Conservation (phyloP, 2,329 filamentous ascomycete species). For the Exophiala sideris region DNA sequence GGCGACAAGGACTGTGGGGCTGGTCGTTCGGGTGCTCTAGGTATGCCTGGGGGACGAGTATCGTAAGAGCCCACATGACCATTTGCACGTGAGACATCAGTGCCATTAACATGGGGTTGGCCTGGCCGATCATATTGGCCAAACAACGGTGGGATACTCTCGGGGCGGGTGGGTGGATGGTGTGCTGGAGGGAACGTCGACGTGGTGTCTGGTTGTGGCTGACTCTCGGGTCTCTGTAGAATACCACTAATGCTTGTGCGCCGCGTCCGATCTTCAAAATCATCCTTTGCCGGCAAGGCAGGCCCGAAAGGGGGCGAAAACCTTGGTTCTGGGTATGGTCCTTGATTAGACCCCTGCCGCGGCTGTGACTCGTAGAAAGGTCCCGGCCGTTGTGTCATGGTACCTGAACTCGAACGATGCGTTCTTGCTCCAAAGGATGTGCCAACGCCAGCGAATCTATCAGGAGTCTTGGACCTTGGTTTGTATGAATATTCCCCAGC, state of each 20-base stretch:
- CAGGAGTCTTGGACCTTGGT: conserved; percentile 70
- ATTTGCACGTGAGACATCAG: conserved; percentile 21
- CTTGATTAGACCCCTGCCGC: conserved; percentile 4
- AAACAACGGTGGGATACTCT: conserved; percentile 20
- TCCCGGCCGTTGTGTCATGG: conserved; percentile 22
- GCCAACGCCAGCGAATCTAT: conserved; percentile 40
- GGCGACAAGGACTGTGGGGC: conserved; percentile 21
- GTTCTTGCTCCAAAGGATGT: conserved; percentile 35
- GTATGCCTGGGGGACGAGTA: conserved; percentile 24
- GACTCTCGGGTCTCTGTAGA: conserved; percentile 40
- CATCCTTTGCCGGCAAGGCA: conserved; percentile 15
- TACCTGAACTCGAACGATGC: conserved; percentile 30
- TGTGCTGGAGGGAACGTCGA: conserved; percentile 11
- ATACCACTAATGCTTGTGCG: conserved; percentile 45
- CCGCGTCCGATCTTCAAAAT: conserved; percentile 30
- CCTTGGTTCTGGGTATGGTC: conserved; percentile 12
- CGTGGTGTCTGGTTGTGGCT: conserved; percentile 20
- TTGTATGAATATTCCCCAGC: conserved; percentile 60
- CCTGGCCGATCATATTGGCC: conserved; percentile 12
- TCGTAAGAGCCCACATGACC: conserved; percentile 22
- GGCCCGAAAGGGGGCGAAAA: conserved; percentile 20
- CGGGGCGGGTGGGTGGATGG: conserved; percentile 15
- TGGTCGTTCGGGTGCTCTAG: conserved; percentile 14
- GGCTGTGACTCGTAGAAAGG: conserved; percentile 19
- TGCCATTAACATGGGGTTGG: conserved; percentile 2